Conservation (phyloP, 2,329 filamentous ascomycete species). For the Epichloe typhina region DNA sequence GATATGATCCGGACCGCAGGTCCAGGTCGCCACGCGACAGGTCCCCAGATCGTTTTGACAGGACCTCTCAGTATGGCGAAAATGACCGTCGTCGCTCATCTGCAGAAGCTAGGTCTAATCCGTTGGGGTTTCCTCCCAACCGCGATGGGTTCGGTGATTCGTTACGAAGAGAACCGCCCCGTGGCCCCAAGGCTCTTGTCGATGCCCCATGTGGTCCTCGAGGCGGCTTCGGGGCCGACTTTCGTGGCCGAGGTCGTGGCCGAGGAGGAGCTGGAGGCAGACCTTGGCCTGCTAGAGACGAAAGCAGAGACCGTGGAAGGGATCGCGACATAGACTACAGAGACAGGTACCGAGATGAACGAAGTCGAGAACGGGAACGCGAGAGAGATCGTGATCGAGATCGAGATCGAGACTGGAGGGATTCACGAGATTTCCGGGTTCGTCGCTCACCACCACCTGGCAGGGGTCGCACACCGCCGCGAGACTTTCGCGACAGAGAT, state of each 20-base stretch:
- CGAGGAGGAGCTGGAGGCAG: constrained; percentile 38
- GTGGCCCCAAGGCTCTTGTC: constrained; percentile 67
- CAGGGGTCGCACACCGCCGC: constrained; percentile 51
- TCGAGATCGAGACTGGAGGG: constrained; percentile 35
- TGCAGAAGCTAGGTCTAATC: constrained; percentile 41
- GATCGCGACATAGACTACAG: constrained; percentile 5
- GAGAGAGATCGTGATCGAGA: constrained; percentile 35
- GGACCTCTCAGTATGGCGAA: constrained; percentile 42
- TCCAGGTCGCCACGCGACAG: constrained; percentile 56
- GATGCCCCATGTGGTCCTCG: constrained; percentile 57
- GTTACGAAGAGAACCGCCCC: constrained; percentile 55
- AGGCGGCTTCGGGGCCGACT: constrained; percentile 53
- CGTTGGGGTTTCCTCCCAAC: constrained; percentile 45
- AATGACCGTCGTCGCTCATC: constrained; percentile 58
- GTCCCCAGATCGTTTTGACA: constrained; percentile 53
- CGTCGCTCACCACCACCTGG: constrained; percentile 47
- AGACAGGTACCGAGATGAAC: constrained; percentile 5
- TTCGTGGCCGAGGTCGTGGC: constrained; percentile 32
- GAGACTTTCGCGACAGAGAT: constrained; percentile 50
- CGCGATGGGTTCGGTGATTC: constrained; percentile 45
- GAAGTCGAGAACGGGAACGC: constrained; percentile 42
- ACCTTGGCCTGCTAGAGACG: constrained; percentile 44
- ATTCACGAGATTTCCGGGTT: constrained; percentile 23
- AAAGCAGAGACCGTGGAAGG: constrained; percentile 42
- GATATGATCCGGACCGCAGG: constrained; percentile 50